Evolutionary conservation across 805 yeast genomes (phyloP), one percentile per base, ranked within the genome.

Genomic region (Starmerella floricola): DNA sequence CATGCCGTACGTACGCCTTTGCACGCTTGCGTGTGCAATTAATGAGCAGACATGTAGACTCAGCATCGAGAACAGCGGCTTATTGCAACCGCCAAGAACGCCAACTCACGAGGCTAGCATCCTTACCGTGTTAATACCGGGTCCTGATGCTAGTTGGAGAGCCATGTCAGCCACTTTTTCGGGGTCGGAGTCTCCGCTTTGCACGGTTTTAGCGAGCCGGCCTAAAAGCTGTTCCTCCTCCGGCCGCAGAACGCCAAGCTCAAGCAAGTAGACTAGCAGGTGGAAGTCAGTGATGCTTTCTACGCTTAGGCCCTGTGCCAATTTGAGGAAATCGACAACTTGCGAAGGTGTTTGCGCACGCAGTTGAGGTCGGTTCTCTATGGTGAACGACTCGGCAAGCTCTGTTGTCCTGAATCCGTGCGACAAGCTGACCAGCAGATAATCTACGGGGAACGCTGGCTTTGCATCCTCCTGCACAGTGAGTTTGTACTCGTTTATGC

Each of bases 401-500:
- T 43, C 34, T 6, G n/a, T 35, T 8, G 41, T 3, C 11, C 95
- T 94, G 71, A 91, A 88, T 2, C 97, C 95, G 60, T 91, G 97
- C 4, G 93, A 79, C 48, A 88, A 63, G 2, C 95, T 78, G 1
- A 88, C 94, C 40, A 91, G 62, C 46, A 86, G 61, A 57, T 82
- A 86, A 47, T 86, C 95, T n/a, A 81, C 86, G 2, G 96, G 96
- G 59, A 86, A 83, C 19, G 91, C 81, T 1, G 95, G 95, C 54
- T 79, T 79, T 1, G 95, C 94, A 56, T 83, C 80, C 32, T 76
- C 74, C 54, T 85, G 85, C n/a, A 91, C 93, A 29, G 84, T 76
- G 24, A 85, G 65, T 3, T 83, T 83, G 62, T 91, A 91, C 62
- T 91, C 96, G 58, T 91, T 91, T 46, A 74, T 71, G 58, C 74